Percentiles rank a stretch among this genome's conserved stretches.
These are phyloP conservation scores for Heliamphora exappendiculata DNA, from an alignment of 148 eudicot genomes.

Conservation along the genomic window DNA sequence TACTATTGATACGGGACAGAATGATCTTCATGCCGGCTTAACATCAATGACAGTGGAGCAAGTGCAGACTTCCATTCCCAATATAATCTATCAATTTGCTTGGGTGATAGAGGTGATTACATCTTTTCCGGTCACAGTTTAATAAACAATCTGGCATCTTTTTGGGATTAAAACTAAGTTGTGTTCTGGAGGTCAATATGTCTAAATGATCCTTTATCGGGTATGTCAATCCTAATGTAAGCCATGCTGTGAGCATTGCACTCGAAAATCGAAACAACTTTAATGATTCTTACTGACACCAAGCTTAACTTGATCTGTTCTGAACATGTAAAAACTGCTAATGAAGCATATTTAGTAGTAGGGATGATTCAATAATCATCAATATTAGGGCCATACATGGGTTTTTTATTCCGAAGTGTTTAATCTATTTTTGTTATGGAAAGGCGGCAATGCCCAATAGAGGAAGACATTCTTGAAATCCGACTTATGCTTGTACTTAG, in stretches of 20 bases:
- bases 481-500: neutral
- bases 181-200: too few relatives aligned
- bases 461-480: neutral
- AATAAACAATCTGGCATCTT: too few relatives aligned
- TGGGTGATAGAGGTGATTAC: conserved; percentile 25
- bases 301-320: too few relatives aligned
- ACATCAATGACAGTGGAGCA: conserved; percentile 18
- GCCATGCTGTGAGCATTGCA: too few relatives aligned
- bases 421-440: neutral
- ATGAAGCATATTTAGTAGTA: neutral
- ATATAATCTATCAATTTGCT: conserved; percentile 22
- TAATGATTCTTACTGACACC: too few relatives aligned
- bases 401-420: neutral
- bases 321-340: neutral
- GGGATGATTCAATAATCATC: neutral
- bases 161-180: too few relatives aligned
- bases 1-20: conserved; percentile 29
- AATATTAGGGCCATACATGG: neutral
- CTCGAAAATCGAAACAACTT: too few relatives aligned
- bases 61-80: conserved; percentile 20
- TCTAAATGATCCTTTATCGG: too few relatives aligned
- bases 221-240: too few relatives aligned
- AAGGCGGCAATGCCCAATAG: neutral
- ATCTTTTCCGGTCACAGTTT: neutral
- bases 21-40: conserved; percentile 31